Percentiles rank a stretch among this genome's conserved stretches.
Conservation (phyloP, 1,284 basidiomycete genomes). For the Wolfiporia cocos region DNA sequence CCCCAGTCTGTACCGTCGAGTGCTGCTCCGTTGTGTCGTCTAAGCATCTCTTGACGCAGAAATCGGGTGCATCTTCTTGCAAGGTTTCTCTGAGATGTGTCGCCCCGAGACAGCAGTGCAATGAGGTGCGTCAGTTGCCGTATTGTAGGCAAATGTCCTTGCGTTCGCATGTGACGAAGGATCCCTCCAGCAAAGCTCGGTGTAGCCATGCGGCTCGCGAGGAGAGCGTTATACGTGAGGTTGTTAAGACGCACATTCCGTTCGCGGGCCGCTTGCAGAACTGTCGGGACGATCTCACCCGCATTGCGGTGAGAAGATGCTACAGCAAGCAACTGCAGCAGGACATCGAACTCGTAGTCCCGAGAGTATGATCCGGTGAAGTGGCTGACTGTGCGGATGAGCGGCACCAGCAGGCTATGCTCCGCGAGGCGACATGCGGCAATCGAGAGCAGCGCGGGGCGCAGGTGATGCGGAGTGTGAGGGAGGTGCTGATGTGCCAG, state of each 20-base stretch:
- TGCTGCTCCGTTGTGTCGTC: too few relatives aligned
- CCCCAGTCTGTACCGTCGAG: too few relatives aligned
- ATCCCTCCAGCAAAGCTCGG: constrained; percentile 42
- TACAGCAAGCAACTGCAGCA: constrained; percentile 42
- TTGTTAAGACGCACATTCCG: constrained; percentile 34
- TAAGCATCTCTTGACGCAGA: too few relatives aligned
- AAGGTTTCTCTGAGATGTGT: too few relatives aligned
- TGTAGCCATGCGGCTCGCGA: constrained; percentile 43
- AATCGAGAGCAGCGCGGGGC: constrained; percentile 40
- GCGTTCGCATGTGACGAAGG: constrained; percentile 34
- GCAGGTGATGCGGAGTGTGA: constrained; percentile 24
- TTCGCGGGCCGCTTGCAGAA: constrained; percentile 41
- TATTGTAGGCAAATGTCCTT: constrained; percentile 33
- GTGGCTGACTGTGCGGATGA: constrained; percentile 35
- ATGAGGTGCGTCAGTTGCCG: constrained; percentile 43
- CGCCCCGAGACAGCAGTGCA: constrained; percentile 40
- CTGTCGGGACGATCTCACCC: constrained; percentile 15
- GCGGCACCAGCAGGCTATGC: constrained; percentile 37
- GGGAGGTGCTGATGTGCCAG: constrained; percentile 33
- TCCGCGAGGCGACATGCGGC: constrained; percentile 42
- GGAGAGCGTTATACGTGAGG: constrained; percentile 38
- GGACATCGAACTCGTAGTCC: constrained; percentile 43
- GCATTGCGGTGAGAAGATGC: not conserved
- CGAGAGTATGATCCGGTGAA: constrained; percentile 34
- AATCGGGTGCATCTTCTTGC: too few relatives aligned